Base-by-base conservation (phyloP, 345 rosid genomes). In the Excoecaria agallocha region DNA sequence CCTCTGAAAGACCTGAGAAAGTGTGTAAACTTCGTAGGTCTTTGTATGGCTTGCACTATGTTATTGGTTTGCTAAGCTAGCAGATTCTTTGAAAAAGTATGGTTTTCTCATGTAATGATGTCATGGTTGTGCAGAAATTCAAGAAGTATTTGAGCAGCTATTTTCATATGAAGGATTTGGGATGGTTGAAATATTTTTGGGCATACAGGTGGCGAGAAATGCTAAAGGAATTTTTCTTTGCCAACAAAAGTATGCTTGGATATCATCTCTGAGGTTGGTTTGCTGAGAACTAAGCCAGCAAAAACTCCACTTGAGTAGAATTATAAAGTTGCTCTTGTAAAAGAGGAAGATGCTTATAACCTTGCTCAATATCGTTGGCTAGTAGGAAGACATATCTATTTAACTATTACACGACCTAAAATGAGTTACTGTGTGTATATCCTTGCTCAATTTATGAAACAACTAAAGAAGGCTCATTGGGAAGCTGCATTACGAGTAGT, bases 1-100 rank as follows among this genome's bases (percentile, higher is more conserved):
- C 1, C 12, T 57, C 10, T 22, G 0, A 7, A 1, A 9, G 2
- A 8, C 6, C 30, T 0, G 4, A 0, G 1, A 20, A 6, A 35
- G 61, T 57, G 1, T 57, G 30, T 57, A 6, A 12, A 20, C 4
- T 57, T 0, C 30, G 12, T 0, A 57, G 22, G 35, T 20, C 61
- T 7, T 22, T 57, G 12, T 20, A 57, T 10, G 30, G 35, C 7
- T 22, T 22, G 58, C 61, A 3, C 61, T 5, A 20, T 8, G 35
- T 1, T 57, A 17, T 22, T 57, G 61, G 61, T 57, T 20, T 37
- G 15, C 20, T 0, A 62, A 62, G 15, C 1, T 37, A 2, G 22
- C 20, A 7, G 12, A 1, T 6, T 24, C 24, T 19, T 20, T 12
- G 7, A 62, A 37, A 20, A 10, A 3, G 1, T 62, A 37, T 62